These are phyloP conservation scores for Tylopilus rubrobrunneus DNA, from an alignment of 768 basidiomycete genomes.

Conservation along the genomic window DNA sequence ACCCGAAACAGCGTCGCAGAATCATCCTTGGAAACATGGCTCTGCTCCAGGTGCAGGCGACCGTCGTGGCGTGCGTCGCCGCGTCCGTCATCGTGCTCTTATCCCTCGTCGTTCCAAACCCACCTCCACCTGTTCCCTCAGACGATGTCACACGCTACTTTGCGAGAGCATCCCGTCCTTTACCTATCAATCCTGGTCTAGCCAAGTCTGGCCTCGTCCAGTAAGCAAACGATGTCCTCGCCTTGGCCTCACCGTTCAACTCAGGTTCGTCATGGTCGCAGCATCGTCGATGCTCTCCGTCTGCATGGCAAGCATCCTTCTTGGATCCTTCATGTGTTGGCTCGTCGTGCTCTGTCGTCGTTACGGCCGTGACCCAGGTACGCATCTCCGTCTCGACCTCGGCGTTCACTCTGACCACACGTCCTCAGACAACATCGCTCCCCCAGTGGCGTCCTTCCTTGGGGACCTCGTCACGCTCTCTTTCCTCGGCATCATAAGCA, in stretches of 20 bases:
- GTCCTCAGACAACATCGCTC: constrained; percentile 84
- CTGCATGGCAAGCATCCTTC: constrained; percentile 66
- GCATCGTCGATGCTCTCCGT: constrained; percentile 79
- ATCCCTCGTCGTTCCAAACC: constrained; percentile 54
- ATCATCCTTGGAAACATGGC: constrained; percentile 81
- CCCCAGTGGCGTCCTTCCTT: constrained; percentile 87
- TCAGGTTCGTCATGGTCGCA: constrained; percentile 73
- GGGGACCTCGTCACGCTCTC: constrained; percentile 90
- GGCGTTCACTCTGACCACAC: neutral
- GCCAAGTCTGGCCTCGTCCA: constrained; percentile 37
- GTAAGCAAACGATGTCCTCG: constrained; percentile 27
- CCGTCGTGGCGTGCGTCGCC: constrained; percentile 84
- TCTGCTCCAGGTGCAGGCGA: constrained; percentile 90
- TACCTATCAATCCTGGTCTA: constrained; percentile 25
- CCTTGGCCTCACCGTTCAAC: constrained; percentile 4
- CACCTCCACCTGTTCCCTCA: constrained; percentile 8
- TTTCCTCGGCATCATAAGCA: constrained; percentile 75
- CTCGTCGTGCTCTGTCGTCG: constrained; percentile 76
- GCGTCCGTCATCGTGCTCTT: constrained; percentile 74
- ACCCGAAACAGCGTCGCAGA: constrained; percentile 51
- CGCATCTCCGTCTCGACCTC: constrained; percentile 8
- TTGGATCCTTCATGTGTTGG: constrained; percentile 91
- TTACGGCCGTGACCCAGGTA: constrained; percentile 81
- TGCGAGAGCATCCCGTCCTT: constrained; percentile 20
- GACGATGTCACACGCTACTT: constrained; percentile 5